Evolutionary conservation across 2,329 filamentous ascomycete species (phyloP).

Genomic region (Aspergillus latus): DNA sequence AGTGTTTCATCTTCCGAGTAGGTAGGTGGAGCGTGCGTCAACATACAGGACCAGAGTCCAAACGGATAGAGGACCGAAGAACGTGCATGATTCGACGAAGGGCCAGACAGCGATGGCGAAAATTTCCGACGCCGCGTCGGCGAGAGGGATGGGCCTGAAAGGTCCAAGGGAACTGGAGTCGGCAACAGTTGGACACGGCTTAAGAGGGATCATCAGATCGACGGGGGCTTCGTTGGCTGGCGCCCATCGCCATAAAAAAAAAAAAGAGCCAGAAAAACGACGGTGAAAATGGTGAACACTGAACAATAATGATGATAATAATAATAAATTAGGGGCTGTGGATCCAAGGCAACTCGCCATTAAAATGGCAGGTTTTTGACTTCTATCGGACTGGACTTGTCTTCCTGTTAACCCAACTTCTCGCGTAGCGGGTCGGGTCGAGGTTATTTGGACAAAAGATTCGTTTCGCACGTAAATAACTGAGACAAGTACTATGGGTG

Average conservation of each 20-base stretch:
- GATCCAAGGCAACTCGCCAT: not conserved
- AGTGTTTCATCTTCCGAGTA: not conserved
- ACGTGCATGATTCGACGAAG: conserved; percentile 1
- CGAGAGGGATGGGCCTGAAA: not conserved
- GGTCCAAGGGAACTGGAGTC: conserved; percentile 1
- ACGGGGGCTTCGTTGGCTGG: conserved; percentile 20
- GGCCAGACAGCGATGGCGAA: not conserved
- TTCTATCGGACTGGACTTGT: not conserved
- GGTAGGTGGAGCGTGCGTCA: not conserved
- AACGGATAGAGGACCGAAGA: not conserved
- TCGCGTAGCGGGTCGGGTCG: not conserved
- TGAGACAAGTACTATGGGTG: not conserved
- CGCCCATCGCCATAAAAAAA: conserved; percentile 1
- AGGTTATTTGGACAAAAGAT: not conserved
- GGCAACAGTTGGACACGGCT: conserved; percentile 18
- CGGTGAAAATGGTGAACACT: not conserved
- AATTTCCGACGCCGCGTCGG: conserved; percentile 5
- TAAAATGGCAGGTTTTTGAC: not conserved
- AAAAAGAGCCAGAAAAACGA: not conserved
- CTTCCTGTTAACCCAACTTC: not conserved
- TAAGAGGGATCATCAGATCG: conserved; percentile 25
- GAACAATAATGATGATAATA: not conserved
- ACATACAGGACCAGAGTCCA: not conserved
- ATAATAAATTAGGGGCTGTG: not conserved
- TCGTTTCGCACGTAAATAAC: not conserved